Evolutionary conservation across 352 stramenopile species (phyloP).

Genomic region (Albugo candida): DNA sequence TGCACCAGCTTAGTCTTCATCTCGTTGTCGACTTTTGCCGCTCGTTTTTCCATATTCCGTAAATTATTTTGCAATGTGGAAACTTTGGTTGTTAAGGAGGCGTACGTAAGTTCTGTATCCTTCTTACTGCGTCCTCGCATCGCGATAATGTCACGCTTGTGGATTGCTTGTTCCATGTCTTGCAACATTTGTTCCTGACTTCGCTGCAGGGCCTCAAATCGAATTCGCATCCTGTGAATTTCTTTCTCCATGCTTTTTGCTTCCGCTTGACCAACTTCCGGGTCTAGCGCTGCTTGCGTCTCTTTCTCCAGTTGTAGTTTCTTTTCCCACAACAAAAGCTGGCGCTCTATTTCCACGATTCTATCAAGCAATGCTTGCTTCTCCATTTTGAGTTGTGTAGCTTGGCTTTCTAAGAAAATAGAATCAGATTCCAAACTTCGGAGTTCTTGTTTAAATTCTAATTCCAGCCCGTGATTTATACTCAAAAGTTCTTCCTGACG

Average conservation of each 20-base stretch:
- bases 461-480: constrained; percentile 75
- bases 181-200: constrained; percentile 86
- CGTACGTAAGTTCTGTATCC: constrained; percentile 64
- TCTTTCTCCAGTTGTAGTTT: constrained; percentile 94
- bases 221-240: constrained; percentile 89
- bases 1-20: constrained; percentile 36
- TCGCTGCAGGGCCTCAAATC: constrained; percentile 77
- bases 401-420: constrained; percentile 53
- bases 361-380: constrained; percentile 79
- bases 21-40: constrained; percentile 31
- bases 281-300: constrained; percentile 85
- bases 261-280: constrained; percentile 80
- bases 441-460: constrained; percentile 82
- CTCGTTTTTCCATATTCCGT: constrained; percentile 48
- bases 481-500: constrained; percentile 67
- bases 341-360: constrained; percentile 82
- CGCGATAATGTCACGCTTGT: constrained; percentile 86
- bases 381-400: constrained; percentile 45
- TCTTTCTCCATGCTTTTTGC: constrained; percentile 88
- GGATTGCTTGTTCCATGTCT: constrained; percentile 88
- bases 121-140: constrained; percentile 73
- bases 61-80: constrained; percentile 52
- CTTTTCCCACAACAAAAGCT: constrained; percentile 91
- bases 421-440: constrained; percentile 76
- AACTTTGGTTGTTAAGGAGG: constrained; percentile 69